Percentiles rank a stretch among this genome's conserved stretches.
Evolutionary conservation across 2,329 filamentous ascomycete species (phyloP).

Genomic region (Trichophyton rubrum): DNA sequence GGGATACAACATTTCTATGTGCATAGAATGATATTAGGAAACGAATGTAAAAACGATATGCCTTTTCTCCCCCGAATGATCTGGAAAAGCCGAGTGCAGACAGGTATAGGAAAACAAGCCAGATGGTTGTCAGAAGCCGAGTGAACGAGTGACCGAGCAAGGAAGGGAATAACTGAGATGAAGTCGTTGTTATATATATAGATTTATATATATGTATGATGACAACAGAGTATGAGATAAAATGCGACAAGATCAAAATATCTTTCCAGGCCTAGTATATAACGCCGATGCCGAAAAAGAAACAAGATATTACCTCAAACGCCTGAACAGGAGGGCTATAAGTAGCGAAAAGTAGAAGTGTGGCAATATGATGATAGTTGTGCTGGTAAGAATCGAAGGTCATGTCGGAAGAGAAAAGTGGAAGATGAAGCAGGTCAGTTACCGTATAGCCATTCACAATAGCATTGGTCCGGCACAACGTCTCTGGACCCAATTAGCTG

Average conservation of each 20-base stretch:
- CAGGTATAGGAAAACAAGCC: background rate
- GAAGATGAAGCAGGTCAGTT: constrained; percentile 1
- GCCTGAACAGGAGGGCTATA: background rate
- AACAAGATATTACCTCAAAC: background rate
- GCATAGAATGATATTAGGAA: background rate
- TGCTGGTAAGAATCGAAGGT: background rate
- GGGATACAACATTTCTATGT: background rate
- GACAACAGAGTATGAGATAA: background rate
- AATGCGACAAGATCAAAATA: background rate
- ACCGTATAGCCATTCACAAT: constrained; percentile 12
- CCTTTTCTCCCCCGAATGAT: background rate
- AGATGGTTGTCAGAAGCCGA: background rate
- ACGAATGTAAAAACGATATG: background rate
- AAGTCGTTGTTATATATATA: constrained; percentile 1
- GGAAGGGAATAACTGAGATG: background rate
- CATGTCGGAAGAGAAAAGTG: background rate
- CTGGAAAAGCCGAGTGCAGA: background rate
- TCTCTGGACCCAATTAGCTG: background rate
- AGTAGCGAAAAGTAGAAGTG: background rate
- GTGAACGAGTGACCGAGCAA: background rate
- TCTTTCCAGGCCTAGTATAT: background rate
- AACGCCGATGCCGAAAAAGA: constrained; percentile 2
- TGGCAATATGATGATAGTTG: background rate
- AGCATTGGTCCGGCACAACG: constrained; percentile 6
- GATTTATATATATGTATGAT: background rate